Conservation (phyloP, 1,139 yeast species). For the Candida tetrigidarum region DNA sequence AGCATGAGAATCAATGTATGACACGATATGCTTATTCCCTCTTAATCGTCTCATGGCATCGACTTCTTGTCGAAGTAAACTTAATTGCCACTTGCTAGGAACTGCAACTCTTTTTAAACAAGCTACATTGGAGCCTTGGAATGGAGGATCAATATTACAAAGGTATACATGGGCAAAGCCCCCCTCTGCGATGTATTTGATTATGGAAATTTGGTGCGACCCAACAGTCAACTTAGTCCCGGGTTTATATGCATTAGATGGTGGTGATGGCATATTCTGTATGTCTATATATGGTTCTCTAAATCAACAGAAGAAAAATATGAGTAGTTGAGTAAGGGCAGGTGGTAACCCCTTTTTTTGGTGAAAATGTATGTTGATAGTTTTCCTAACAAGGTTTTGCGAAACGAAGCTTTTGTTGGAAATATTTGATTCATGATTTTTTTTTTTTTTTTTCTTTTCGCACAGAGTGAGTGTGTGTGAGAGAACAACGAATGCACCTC, state of each 20-base stretch:
- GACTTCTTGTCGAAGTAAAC: constrained; percentile 74
- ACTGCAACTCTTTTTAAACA: constrained; percentile 79
- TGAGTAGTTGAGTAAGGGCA: not conserved
- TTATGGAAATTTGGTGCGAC: constrained; percentile 58
- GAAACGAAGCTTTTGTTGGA: not conserved
- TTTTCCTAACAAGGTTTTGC: not conserved
- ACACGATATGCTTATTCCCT: constrained; percentile 80
- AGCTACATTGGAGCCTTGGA: constrained; percentile 51
- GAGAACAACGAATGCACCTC: not conserved
- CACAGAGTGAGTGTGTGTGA: not conserved
- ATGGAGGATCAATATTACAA: constrained; percentile 59
- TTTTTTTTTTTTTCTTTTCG: not conserved
- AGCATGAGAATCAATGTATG: constrained; percentile 94
- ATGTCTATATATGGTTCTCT: not conserved
- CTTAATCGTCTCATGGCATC: constrained; percentile 82
- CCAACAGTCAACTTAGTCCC: constrained; percentile 71
- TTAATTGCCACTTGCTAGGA: constrained; percentile 71
- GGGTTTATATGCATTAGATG: constrained; percentile 62
- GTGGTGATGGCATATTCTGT: constrained; percentile 24
- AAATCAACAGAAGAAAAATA: too few species aligned
- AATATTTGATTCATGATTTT: not conserved
- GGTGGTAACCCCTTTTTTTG: not conserved
- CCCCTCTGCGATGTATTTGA: constrained; percentile 68
- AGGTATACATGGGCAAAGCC: constrained; percentile 83
- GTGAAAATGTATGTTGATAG: not conserved